phyloP scores from a whole-genome alignment of 805 yeast species.

The Saccharomycopsis babjevae region DNA sequence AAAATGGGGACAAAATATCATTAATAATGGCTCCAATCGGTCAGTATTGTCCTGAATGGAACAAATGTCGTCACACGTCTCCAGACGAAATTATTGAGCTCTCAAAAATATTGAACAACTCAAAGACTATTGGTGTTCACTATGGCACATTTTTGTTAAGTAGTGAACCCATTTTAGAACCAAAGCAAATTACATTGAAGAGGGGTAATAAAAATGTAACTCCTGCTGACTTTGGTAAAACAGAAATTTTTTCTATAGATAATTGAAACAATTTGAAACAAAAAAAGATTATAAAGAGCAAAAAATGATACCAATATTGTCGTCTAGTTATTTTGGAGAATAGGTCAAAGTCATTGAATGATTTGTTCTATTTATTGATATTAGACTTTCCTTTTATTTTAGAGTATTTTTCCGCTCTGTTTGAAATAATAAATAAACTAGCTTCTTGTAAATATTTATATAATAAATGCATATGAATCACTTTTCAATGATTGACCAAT shows the following conservation, averaged over 20 bases:
- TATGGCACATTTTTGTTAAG: conserved; percentile 94
- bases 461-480: background rate
- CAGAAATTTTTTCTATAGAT: conserved; percentile 2
- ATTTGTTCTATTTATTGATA: no score
- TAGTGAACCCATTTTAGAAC: conserved; percentile 81
- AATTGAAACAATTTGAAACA: background rate
- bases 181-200: conserved; percentile 45
- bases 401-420: background rate
- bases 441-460: background rate
- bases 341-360: no score
- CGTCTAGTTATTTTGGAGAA: background rate
- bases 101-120: conserved; percentile 49
- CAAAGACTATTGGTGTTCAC: conserved; percentile 75
- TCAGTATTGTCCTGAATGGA: conserved; percentile 95
- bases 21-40: conserved; percentile 86
- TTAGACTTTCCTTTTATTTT: background rate
- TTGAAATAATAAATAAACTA: background rate
- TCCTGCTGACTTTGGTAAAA: conserved; percentile 12
- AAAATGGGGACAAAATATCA: conserved; percentile 42
- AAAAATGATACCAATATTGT: no score
- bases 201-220: conserved; percentile 15
- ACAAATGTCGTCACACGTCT: conserved; percentile 75
- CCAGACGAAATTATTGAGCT: conserved; percentile 71
- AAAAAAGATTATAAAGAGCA: background rate
- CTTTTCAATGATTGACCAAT: background rate